These are phyloP conservation scores for Colletotrichum sp. DNA, from an alignment of 2,329 filamentous ascomycete species.

Conservation along the genomic window DNA sequence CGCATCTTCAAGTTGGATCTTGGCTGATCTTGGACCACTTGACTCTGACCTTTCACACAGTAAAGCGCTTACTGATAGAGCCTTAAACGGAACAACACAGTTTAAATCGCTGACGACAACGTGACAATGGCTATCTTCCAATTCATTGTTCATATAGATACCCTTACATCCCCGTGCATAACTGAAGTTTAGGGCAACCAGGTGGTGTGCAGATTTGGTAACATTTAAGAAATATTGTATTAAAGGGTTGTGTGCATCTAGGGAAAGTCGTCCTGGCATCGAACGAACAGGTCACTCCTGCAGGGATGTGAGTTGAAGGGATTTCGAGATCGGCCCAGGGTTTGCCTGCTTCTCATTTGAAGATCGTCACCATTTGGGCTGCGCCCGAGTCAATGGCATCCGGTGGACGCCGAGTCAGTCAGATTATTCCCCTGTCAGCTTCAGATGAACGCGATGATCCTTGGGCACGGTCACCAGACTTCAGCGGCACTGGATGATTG, in stretches of 20 bases:
- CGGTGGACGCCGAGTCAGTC: background rate
- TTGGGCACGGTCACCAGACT: background rate
- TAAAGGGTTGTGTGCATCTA: background rate
- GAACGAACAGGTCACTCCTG: accelerated
- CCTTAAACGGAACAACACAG: background rate
- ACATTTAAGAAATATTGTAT: accelerated
- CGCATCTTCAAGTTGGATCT: background rate
- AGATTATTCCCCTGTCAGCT: background rate
- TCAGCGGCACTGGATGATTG: background rate
- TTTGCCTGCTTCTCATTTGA: background rate
- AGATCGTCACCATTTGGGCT: background rate
- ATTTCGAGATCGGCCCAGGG: background rate
- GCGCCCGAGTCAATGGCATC: background rate
- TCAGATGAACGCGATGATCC: background rate
- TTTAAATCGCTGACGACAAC: background rate
- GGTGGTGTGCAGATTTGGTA: background rate
- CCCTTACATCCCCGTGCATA: accelerated
- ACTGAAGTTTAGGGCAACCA: accelerated
- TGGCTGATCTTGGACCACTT: background rate
- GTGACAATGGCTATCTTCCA: background rate
- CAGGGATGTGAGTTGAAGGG: background rate
- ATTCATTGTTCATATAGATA: background rate
- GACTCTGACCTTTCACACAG: background rate
- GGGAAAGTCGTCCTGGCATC: background rate
- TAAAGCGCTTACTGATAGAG: background rate